Conservation (phyloP, 371 early-diverging fungal genomes). For the Rhizopus sp. region DNA sequence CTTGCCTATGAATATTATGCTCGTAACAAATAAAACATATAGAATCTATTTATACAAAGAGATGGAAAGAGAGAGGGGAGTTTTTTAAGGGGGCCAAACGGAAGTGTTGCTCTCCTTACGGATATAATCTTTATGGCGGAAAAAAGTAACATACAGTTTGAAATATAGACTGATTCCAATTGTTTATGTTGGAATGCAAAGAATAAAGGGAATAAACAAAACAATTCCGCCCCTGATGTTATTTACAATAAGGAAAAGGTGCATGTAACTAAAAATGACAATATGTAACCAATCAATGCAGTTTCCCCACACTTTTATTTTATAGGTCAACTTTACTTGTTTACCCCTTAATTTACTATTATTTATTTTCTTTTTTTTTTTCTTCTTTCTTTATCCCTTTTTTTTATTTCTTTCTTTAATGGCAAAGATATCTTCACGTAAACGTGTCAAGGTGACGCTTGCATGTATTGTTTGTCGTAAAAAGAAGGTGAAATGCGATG, state of each 20-base stretch:
- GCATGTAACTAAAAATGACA: constrained; percentile 13
- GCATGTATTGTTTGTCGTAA: constrained; percentile 51
- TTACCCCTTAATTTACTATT: constrained; percentile 1
- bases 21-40: constrained; percentile 45
- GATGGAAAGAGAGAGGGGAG: no score
- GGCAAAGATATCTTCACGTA: constrained; percentile 22
- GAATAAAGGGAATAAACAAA: neutral
- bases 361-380: constrained; percentile 6
- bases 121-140: no score
- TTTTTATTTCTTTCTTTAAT: constrained; percentile 13
- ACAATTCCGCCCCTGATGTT: neutral
- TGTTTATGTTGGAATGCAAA: neutral
- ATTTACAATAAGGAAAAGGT: neutral
- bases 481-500: constrained; percentile 54
- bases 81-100: no score
- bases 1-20: constrained; percentile 93
- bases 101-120: no score
- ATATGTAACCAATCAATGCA: constrained; percentile 14
- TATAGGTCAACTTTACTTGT: neutral
- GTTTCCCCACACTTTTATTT: constrained; percentile 15
- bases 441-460: constrained; percentile 48
- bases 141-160: no score
- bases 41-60: constrained; percentile 3
- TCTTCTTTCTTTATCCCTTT: constrained; percentile 15
- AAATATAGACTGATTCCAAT: no score